A percentile compares a stretch with the other conserved stretches of the same genome.
These are phyloP conservation scores for Alternaria sp. DNA, from an alignment of 2,329 filamentous ascomycete genomes.

Conservation along the genomic window DNA sequence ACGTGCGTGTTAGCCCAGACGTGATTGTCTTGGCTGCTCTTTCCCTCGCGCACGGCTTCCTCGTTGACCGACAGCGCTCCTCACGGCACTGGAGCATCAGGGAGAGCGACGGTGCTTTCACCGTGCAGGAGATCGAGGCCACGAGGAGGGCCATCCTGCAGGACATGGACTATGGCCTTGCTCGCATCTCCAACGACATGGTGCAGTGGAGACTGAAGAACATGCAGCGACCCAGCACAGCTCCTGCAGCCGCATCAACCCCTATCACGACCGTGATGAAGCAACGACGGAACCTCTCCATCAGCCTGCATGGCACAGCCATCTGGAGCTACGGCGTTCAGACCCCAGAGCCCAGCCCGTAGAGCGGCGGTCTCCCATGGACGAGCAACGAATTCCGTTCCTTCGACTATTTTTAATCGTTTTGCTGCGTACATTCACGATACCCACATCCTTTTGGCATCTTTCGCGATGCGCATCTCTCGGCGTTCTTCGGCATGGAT, in stretches of 20 bases:
- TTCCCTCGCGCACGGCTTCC: constrained; percentile 43
- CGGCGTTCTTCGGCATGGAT: constrained; percentile 10
- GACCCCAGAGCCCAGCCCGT: constrained; percentile 51
- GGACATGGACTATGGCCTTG: constrained; percentile 49
- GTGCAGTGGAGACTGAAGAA: constrained; percentile 38
- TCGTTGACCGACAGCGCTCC: constrained; percentile 40
- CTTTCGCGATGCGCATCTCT: constrained; percentile 7
- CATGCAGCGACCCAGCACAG: constrained; percentile 33
- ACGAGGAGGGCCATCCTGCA: constrained; percentile 43
- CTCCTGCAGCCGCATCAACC: neutral
- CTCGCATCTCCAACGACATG: constrained; percentile 42
- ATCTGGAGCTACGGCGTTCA: constrained; percentile 44
- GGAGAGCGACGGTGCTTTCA: constrained; percentile 34
- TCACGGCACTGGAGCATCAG: constrained; percentile 42
- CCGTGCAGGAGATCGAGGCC: constrained; percentile 38
- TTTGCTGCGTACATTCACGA: constrained; percentile 18
- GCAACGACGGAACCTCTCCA: constrained; percentile 29
- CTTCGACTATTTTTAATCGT: constrained; percentile 4
- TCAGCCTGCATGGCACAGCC: constrained; percentile 36
- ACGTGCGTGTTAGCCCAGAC: constrained; percentile 33
- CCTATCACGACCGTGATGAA: constrained; percentile 9
- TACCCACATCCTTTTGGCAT: constrained; percentile 23
- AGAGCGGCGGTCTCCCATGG: constrained; percentile 6
- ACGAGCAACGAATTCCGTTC: constrained; percentile 10
- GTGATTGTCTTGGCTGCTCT: constrained; percentile 47